A percentile compares a stretch with the other conserved stretches of the same genome.
These are phyloP conservation scores for Margaritispora aquatica DNA, from an alignment of 495 filamentous ascomycete genomes.

Conservation along the genomic window DNA sequence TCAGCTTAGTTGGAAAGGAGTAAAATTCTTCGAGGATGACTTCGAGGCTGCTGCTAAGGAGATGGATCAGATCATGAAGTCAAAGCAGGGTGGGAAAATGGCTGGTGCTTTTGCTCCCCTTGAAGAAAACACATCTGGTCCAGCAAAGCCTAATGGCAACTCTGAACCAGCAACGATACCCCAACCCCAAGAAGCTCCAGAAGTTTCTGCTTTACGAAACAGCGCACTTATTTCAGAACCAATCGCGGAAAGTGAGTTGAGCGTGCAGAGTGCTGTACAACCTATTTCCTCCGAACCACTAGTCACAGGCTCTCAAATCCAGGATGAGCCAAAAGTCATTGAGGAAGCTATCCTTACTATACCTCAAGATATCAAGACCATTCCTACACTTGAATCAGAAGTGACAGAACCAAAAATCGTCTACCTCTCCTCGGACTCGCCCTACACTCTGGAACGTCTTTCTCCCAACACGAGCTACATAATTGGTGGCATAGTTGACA, in stretches of 20 bases:
- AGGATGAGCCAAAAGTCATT: background rate
- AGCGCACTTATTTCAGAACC: too few species aligned
- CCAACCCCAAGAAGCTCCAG: background rate
- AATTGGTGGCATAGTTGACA: slow-evolving; percentile 90
- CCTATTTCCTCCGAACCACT: background rate
- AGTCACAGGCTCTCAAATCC: background rate
- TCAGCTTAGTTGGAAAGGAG: slow-evolving; percentile 72
- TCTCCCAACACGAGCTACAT: slow-evolving; percentile 86
- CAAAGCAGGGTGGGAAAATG: slow-evolving; percentile 15
- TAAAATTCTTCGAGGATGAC: slow-evolving; percentile 62
- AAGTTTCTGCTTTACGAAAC: too few species aligned
- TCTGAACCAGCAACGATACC: background rate
- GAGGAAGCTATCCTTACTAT: background rate
- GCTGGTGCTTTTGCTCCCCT: slow-evolving; percentile 11
- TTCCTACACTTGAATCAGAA: background rate
- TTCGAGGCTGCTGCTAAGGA: slow-evolving; percentile 57
- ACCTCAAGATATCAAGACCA: background rate
- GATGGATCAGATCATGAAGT: slow-evolving; percentile 34
- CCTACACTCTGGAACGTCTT: slow-evolving; percentile 69
- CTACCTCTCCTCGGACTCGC: slow-evolving; percentile 84
- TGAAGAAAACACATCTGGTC: background rate
- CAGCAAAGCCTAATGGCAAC: background rate
- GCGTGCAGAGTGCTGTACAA: too few species aligned
- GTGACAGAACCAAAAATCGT: slow-evolving; percentile 40
- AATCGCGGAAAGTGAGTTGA: too few species aligned